Evolutionary conservation across 176 grass and related monocot genomes (phyloP).

Genomic region (Zea mays): DNA sequence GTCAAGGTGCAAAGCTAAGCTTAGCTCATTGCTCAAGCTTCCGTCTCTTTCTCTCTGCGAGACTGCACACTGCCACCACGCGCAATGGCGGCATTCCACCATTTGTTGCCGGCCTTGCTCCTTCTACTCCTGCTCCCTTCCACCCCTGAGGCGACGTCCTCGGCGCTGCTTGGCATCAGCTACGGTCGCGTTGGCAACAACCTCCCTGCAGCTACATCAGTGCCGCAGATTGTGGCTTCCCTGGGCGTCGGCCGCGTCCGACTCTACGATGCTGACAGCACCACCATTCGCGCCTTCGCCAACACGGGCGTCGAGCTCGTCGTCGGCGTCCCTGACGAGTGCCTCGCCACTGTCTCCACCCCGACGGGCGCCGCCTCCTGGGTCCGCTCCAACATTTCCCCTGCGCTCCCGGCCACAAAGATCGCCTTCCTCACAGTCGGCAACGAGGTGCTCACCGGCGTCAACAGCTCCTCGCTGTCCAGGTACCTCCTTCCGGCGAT

Average conservation of each 20-base stretch:
- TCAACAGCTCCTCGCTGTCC: constrained; percentile 44
- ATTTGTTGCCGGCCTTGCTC: background rate
- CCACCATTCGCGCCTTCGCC: constrained; percentile 61
- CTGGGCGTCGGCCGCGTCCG: constrained; percentile 63
- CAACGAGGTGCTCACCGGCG: constrained; percentile 71
- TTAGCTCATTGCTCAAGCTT: background rate
- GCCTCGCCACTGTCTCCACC: constrained; percentile 43
- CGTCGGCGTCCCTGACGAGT: constrained; percentile 62
- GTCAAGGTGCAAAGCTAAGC: too few species aligned
- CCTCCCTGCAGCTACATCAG: constrained; percentile 45
- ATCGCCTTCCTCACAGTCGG: constrained; percentile 62
- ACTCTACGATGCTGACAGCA: constrained; percentile 62
- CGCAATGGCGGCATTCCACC: constrained; percentile 36
- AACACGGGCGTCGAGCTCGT: constrained; percentile 75
- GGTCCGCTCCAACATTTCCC: constrained; percentile 48
- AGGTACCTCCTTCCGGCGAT: constrained; percentile 66
- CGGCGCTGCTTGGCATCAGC: constrained; percentile 65
- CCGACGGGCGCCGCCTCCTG: constrained; percentile 49
- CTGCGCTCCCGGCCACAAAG: constrained; percentile 63
- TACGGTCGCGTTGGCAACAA: constrained; percentile 76
- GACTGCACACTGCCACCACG: background rate
- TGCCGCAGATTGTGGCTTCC: constrained; percentile 40
- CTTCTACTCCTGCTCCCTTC: constrained; percentile 1
- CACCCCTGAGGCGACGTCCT: constrained; percentile 42
- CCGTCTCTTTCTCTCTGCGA: background rate